A percentile compares a stretch with the other conserved stretches of the same genome.
Conservation (phyloP, 768 basidiomycete genomes). For the Fomitopsis pulvina region DNA sequence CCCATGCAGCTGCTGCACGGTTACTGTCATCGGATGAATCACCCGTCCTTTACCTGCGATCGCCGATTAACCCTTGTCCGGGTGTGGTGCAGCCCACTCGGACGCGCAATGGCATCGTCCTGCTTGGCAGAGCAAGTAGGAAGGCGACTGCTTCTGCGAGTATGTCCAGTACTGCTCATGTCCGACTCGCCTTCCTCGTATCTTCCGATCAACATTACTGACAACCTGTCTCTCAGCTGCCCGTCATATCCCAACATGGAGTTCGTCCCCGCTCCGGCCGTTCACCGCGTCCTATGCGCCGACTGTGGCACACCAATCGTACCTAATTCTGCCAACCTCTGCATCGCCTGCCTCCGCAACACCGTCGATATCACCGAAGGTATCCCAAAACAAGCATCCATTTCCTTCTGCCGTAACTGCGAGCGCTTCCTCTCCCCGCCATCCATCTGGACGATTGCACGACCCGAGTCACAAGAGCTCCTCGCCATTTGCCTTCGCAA, state of each 20-base stretch:
- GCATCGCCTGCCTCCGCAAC: slow-evolving; percentile 84
- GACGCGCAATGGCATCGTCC: no score
- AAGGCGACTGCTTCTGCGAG: no score
- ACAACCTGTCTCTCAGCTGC: neutral
- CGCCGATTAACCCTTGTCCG: no score
- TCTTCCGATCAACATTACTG: no score
- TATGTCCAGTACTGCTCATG: no score
- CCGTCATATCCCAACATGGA: slow-evolving; percentile 48
- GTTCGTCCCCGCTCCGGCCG: slow-evolving; percentile 64
- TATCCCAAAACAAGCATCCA: slow-evolving; percentile 91
- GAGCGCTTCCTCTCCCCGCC: slow-evolving; percentile 95
- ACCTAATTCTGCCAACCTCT: slow-evolving; percentile 89
- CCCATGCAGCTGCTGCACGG: no score
- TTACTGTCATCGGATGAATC: no score
- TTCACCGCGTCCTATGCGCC: slow-evolving; percentile 82
- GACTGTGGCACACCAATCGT: slow-evolving; percentile 90
- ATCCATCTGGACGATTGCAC: slow-evolving; percentile 74
- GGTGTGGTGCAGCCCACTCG: no score
- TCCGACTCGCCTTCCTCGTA: no score
- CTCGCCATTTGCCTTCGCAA: slow-evolving; percentile 93
- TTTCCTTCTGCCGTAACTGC: slow-evolving; percentile 94
- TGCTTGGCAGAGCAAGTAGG: no score
- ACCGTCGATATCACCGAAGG: slow-evolving; percentile 97
- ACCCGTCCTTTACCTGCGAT: no score
- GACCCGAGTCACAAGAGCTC: slow-evolving; percentile 88